Percentiles rank a stretch among this genome's conserved stretches.
Conservation (phyloP, 106 monocot genomes). For the Platanthera zijinensis region DNA sequence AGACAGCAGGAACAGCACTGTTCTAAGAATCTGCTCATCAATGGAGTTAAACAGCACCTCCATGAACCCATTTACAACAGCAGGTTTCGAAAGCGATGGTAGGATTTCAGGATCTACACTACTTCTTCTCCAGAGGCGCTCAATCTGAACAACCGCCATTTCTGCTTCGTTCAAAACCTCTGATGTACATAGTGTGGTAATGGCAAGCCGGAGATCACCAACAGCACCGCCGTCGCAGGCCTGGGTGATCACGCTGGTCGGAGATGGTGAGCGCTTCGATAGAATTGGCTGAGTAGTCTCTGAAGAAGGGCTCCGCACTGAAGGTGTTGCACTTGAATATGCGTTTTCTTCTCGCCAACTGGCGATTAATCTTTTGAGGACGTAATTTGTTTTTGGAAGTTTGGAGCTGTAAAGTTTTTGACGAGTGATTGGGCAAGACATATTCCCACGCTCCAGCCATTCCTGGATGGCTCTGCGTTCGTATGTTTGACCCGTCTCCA, state of each 20-base stretch:
- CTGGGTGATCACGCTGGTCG: conserved; percentile 41
- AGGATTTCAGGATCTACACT: conserved; percentile 13
- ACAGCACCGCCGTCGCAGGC: conserved; percentile 17
- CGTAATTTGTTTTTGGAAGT: conserved; percentile 55
- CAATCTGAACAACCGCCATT: conserved; percentile 42
- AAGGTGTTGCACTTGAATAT: conserved; percentile 7
- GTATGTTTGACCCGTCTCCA: conserved; percentile 60
- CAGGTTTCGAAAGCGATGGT: conserved; percentile 26
- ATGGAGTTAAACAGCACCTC: conserved; percentile 50
- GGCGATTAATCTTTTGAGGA: conserved; percentile 49
- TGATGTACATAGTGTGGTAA: conserved; percentile 43
- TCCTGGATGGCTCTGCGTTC: conserved; percentile 52
- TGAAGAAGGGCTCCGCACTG: conserved; percentile 15
- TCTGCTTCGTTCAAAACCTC: conserved; percentile 44
- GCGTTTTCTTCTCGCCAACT: conserved; percentile 40
- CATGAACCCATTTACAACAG: conserved; percentile 46
- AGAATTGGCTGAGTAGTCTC: background rate
- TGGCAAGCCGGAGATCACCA: conserved; percentile 27
- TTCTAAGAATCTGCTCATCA: conserved; percentile 20
- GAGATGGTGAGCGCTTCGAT: conserved; percentile 24
- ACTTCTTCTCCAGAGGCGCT: conserved; percentile 26
- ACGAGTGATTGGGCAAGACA: conserved; percentile 58
- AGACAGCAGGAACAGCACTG: conserved; percentile 28
- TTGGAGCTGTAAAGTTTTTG: conserved; percentile 38
- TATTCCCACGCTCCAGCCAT: conserved; percentile 48